Evolutionary conservation across 2,329 filamentous ascomycete species (phyloP).

Genomic region (Aspergillus ochraceus): DNA sequence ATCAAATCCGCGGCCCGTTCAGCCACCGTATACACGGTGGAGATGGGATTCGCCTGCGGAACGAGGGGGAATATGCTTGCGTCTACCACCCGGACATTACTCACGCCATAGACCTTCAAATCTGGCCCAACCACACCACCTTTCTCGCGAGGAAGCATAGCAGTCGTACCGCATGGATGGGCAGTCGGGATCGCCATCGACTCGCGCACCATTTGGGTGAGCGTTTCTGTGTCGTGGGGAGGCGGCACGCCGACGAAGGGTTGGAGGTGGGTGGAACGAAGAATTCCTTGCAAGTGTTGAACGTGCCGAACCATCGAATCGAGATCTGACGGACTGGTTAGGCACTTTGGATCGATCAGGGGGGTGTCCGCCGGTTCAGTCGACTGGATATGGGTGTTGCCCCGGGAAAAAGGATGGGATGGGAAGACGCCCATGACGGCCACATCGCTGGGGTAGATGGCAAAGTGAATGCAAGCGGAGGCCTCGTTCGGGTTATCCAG

Average conservation of each 20-base stretch:
- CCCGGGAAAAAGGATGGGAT: slow-evolving; percentile 35
- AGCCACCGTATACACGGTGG: slow-evolving; percentile 37
- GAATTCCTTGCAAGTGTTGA: slow-evolving; percentile 21
- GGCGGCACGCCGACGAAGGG: neutral
- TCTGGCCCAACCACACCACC: slow-evolving; percentile 32
- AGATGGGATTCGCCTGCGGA: slow-evolving; percentile 39
- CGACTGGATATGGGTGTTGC: slow-evolving; percentile 32
- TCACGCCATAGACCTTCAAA: slow-evolving; percentile 20
- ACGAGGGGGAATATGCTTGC: slow-evolving; percentile 38
- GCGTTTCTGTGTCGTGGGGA: neutral
- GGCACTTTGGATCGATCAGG: slow-evolving; percentile 46
- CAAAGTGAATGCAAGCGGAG: neutral
- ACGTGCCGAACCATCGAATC: slow-evolving; percentile 37
- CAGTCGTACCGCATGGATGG: slow-evolving; percentile 32
- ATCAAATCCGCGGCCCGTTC: slow-evolving; percentile 35
- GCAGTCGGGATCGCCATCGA: slow-evolving; percentile 22
- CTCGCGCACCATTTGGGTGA: slow-evolving; percentile 25
- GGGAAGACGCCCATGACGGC: slow-evolving; percentile 15
- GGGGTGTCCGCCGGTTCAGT: slow-evolving; percentile 36
- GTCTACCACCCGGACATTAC: slow-evolving; percentile 35
- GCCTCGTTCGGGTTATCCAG: slow-evolving; percentile 17
- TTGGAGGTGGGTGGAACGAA: neutral
- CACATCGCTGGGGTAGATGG: slow-evolving; percentile 11
- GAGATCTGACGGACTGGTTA: slow-evolving; percentile 43
- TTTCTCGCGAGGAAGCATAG: slow-evolving; percentile 31